phyloP scores from a whole-genome alignment of 169 alveolate genomes.

The Babesia sp. region DNA sequence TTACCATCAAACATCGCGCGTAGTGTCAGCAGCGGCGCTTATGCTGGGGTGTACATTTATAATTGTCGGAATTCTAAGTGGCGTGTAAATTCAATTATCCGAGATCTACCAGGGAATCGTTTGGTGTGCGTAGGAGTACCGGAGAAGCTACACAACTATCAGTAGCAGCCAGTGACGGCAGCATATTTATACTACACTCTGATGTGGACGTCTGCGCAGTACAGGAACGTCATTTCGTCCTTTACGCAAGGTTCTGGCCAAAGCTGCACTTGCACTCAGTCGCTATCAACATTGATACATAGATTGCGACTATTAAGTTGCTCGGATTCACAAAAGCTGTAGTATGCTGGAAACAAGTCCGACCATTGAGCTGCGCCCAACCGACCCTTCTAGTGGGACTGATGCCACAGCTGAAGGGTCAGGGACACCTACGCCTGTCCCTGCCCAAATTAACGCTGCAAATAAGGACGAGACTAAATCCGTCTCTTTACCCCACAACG shows the following conservation, averaged over 20 bases:
- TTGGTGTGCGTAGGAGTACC: neutral
- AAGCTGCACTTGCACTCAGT: neutral
- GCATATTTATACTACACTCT: neutral
- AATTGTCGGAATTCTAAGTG: too few relatives aligned
- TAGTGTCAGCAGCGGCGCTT: too few relatives aligned
- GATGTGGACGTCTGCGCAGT: neutral
- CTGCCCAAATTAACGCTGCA: neutral
- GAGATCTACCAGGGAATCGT: too few relatives aligned
- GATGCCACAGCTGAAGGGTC: neutral
- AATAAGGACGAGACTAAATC: neutral
- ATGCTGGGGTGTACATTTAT: too few relatives aligned
- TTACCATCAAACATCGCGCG: too few relatives aligned
- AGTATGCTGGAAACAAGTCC: slow-evolving; percentile 11
- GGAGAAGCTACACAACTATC: neutral
- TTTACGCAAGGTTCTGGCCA: neutral
- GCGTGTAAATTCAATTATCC: too few relatives aligned
- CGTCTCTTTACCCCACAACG: slow-evolving; percentile 12
- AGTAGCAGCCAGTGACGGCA: neutral
- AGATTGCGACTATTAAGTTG: neutral
- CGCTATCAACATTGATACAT: neutral
- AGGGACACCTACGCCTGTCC: neutral
- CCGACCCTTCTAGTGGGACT: neutral
- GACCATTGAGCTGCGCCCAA: neutral
- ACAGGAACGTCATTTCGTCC: neutral
- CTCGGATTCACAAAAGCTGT: neutral